Percentiles rank a stretch among this genome's conserved stretches.
These are phyloP conservation scores for Acanthochlamys bracteata DNA, from an alignment of 106 monocot species.

Conservation along the genomic window DNA sequence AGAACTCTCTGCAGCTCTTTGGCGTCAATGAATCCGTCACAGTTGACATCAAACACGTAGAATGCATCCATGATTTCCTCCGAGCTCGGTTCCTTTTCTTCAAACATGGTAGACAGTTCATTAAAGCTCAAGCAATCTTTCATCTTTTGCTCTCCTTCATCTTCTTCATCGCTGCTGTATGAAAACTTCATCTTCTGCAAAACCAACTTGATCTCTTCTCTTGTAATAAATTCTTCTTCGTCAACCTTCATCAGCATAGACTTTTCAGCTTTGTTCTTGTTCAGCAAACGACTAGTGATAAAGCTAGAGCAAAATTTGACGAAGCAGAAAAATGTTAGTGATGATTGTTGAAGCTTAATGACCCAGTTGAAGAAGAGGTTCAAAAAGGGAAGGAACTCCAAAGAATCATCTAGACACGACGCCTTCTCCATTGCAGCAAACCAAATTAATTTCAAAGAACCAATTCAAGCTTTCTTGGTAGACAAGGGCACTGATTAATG, in stretches of 20 bases:
- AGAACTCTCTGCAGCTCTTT: conserved; percentile 53
- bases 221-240: conserved; percentile 5
- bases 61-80: conserved; percentile 62
- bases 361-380: conserved; percentile 20
- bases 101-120: conserved; percentile 38
- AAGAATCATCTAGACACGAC: too few species aligned
- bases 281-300: not conserved
- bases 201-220: conserved; percentile 37
- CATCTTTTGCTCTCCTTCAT: not conserved
- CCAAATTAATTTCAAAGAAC: too few species aligned
- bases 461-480: not conserved
- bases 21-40: conserved; percentile 63
- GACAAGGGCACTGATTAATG: not conserved
- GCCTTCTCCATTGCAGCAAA: conserved; percentile 15
- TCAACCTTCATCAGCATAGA: not conserved
- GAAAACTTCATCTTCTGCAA: conserved; percentile 35
- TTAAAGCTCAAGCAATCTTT: conserved; percentile 21
- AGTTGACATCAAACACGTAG: conserved; percentile 51
- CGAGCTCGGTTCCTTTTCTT: conserved; percentile 65
- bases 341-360: conserved; percentile 14
- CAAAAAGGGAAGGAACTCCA: conserved; percentile 10
- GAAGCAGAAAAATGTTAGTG: conserved; percentile 2
- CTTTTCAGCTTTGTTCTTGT: too few species aligned
- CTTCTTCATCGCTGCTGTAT: not conserved
- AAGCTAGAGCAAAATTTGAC: not conserved